Evolutionary conservation across 495 filamentous ascomycete genomes (phyloP).

Genomic region (Penicillium canariense): DNA sequence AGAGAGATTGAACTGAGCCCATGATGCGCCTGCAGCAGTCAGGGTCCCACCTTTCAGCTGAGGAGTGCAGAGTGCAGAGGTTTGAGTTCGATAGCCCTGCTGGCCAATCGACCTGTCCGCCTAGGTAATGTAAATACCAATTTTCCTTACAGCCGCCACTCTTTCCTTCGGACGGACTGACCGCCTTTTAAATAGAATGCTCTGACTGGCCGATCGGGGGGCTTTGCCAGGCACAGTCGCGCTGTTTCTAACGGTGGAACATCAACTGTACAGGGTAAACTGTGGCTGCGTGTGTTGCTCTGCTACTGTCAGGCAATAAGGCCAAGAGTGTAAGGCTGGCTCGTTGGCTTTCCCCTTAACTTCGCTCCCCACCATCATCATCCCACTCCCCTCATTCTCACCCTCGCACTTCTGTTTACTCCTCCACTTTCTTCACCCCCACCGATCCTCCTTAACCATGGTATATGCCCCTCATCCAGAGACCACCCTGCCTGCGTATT

Average conservation of each 20-base stretch:
- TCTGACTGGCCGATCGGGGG: conserved; percentile 14
- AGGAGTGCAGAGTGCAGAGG: background rate
- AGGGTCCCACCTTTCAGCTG: conserved; percentile 4
- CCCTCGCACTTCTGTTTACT: conserved; percentile 1
- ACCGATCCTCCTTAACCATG: conserved; percentile 23
- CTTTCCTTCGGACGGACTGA: background rate
- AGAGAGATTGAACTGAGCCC: background rate
- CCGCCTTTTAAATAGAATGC: conserved; percentile 8
- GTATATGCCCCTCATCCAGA: background rate
- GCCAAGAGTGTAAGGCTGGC: conserved; percentile 21
- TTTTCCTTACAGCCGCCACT: background rate
- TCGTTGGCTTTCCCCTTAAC: conserved; percentile 23
- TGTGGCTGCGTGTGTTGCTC: conserved; percentile 17
- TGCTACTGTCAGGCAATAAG: conserved; percentile 4
- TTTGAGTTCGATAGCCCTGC: background rate
- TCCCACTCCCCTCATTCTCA: conserved; percentile 9
- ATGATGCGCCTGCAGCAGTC: background rate
- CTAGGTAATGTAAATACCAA: background rate
- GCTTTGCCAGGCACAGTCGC: background rate
- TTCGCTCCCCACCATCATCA: conserved; percentile 19
- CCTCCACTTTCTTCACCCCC: conserved; percentile 7
- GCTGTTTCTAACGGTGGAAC: background rate
- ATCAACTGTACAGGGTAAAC: conserved; percentile 8
- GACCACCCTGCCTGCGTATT: background rate
- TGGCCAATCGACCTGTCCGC: background rate